Base-by-base conservation (phyloP, 495 filamentous ascomycete genomes). In the Lasiosphaeris hirsuta region DNA sequence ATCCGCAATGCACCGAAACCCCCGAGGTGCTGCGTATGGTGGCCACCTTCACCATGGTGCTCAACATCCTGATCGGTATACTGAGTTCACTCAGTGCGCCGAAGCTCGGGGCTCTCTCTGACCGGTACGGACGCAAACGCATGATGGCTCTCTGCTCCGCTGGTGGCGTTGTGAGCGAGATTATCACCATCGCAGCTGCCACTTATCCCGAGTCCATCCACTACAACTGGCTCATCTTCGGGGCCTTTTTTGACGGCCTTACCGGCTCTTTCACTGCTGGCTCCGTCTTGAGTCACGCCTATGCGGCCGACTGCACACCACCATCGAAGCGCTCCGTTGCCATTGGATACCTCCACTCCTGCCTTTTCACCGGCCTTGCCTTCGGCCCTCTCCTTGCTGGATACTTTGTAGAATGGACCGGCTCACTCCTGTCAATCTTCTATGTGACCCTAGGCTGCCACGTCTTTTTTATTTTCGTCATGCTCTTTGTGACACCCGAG, bases 321-420 rank as follows among this genome's bases (percentile, higher is more conserved):
- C 88, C 90, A 0, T 84, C 85, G 30, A 81, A 82, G 57, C 83
- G 94, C 15, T 90, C 86, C 45, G 87, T 94, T n/a, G 84, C 85
- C 18, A 96, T 98, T 69, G 92, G 89, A 3, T 90, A 89, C 61
- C 87, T 96, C 58, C 90, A 97, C 63, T 91, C 90, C 11, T 86
- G 85, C 62, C 76, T 98, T 13, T 98, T 96, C 65, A 79, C 82
- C 8, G 94, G 94, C 23, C 84, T 97, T 45, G 92, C 94, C 4
- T 58, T 88, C 10, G 94, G 94, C 0, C 94, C 94, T 1, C 75
- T 90, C 11, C 59, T 94, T 8, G 88, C 89, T 3, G 94, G 88
- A 7, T 83, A 86, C 57, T 63, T 97, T 36, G 84, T 96, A 45
- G 79, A 87, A 62, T 72, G 69, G 62, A 91, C 88, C 0, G 86